A percentile compares a stretch with the other conserved stretches of the same genome.
phyloP scores from a whole-genome alignment of 345 rosid genomes.

The Pugionium dolabratum region DNA sequence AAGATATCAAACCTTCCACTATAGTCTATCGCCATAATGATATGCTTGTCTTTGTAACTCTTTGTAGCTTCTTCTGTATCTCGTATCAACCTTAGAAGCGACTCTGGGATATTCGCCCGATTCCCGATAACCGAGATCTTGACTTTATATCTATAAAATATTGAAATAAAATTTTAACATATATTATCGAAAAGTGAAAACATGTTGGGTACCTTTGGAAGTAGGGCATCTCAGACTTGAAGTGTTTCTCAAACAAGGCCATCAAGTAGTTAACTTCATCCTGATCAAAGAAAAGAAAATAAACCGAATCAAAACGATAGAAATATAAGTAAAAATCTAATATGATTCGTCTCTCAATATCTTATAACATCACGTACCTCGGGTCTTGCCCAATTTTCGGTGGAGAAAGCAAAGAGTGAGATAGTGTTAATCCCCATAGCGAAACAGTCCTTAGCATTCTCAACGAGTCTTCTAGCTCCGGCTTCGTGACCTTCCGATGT shows the following conservation, averaged over 20 bases:
- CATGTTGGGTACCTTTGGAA: slow-evolving; percentile 45
- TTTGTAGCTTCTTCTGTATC: slow-evolving; percentile 59
- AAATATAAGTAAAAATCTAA: not conserved
- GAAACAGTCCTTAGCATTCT: slow-evolving; percentile 41
- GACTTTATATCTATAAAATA: slow-evolving; percentile 48
- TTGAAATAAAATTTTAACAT: not conserved
- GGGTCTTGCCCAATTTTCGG: slow-evolving; percentile 67
- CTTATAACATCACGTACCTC: slow-evolving; percentile 28
- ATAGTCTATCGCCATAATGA: slow-evolving; percentile 70
- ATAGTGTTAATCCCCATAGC: slow-evolving; percentile 56
- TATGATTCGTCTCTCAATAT: slow-evolving; percentile 4
- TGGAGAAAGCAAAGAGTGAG: slow-evolving; percentile 70
- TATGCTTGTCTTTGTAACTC: slow-evolving; percentile 46
- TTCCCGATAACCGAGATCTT: slow-evolving; percentile 64
- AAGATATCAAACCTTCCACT: slow-evolving; percentile 68
- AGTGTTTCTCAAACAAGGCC: slow-evolving; percentile 54
- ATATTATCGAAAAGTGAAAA: not conserved
- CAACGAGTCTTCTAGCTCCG: slow-evolving; percentile 45
- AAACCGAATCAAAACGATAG: not conserved
- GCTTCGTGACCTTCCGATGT: slow-evolving; percentile 56
- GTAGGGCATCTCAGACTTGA: slow-evolving; percentile 46
- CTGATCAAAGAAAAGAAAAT: slow-evolving; percentile 37
- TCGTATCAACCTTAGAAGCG: slow-evolving; percentile 42
- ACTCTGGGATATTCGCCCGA: slow-evolving; percentile 46
- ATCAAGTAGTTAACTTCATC: slow-evolving; percentile 65